Conservation (phyloP, 768 basidiomycete genomes). For the Trametes villosa region DNA sequence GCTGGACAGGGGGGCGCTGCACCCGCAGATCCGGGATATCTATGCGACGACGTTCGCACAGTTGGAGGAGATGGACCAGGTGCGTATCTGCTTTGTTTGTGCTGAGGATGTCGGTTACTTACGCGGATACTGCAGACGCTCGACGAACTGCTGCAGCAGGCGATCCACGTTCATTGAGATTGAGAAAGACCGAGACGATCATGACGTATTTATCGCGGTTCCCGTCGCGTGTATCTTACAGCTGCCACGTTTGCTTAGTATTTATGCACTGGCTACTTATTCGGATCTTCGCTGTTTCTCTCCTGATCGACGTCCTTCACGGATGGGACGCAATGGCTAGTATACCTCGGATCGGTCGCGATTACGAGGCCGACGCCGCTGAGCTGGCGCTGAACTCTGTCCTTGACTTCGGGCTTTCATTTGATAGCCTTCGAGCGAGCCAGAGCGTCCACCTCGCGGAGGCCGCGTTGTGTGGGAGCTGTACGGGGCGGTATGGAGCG, state of each 20-base stretch:
- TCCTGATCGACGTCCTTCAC: no score
- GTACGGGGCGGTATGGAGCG: no score
- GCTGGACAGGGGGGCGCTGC: constrained; percentile 63
- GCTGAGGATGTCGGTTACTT: not conserved
- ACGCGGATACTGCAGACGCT: constrained; percentile 25
- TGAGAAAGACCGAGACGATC: not conserved
- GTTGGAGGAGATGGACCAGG: constrained; percentile 82
- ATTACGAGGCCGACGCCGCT: no score
- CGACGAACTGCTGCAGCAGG: constrained; percentile 34
- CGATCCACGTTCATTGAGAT: constrained; percentile 24
- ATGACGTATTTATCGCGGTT: constrained; percentile 11
- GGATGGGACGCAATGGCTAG: no score
- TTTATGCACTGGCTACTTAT: constrained; percentile 14
- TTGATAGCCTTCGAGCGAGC: not conserved
- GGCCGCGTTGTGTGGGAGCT: not conserved
- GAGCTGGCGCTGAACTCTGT: no score
- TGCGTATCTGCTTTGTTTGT: constrained; percentile 32
- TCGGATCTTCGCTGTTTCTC: not conserved
- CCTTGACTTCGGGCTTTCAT: not conserved
- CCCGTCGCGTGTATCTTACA: constrained; percentile 11
- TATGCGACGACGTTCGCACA: constrained; percentile 73
- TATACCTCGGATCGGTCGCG: no score
- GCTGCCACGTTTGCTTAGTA: constrained; percentile 14
- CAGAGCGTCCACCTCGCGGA: not conserved
- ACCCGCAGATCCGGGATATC: constrained; percentile 73